Percentiles rank a stretch among this genome's conserved stretches.
phyloP scores from a whole-genome alignment of 768 basidiomycete species.

The Psilocybe azurescens region DNA sequence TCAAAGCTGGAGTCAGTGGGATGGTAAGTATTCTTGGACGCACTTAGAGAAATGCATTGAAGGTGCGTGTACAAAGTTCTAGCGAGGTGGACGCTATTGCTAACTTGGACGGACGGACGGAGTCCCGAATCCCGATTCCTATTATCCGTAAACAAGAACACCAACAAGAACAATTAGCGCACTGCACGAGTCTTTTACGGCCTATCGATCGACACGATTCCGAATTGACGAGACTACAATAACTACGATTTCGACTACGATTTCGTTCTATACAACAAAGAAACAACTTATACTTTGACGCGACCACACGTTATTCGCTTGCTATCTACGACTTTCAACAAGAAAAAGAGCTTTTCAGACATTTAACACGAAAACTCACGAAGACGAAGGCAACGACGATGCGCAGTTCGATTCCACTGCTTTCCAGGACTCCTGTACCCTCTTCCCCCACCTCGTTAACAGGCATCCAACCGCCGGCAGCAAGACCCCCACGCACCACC shows the following conservation, averaged over 20 bases:
- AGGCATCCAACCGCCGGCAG: not conserved
- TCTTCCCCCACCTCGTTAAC: not conserved
- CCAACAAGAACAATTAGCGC: conserved; percentile 1
- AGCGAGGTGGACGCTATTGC: no score
- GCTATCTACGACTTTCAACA: not conserved
- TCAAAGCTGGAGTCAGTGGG: no score
- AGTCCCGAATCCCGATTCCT: conserved; percentile 1
- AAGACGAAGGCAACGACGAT: not conserved
- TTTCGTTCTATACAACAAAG: not conserved
- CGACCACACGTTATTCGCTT: not conserved
- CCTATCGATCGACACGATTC: not conserved
- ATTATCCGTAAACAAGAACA: not conserved
- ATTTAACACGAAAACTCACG: not conserved
- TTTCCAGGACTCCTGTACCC: not conserved
- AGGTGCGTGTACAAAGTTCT: no score
- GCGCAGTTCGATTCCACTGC: conserved; percentile 5
- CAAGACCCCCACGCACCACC: not conserved
- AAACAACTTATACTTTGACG: no score
- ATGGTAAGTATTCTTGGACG: no score
- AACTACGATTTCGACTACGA: no score
- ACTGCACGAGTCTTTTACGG: conserved; percentile 1
- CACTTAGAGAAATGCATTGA: no score
- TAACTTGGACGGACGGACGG: not conserved
- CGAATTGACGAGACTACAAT: not conserved
- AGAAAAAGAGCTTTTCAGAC: not conserved